Evolutionary conservation across 2,329 filamentous ascomycete species (phyloP).

Genomic region (Trematosphaeria pertusa): DNA sequence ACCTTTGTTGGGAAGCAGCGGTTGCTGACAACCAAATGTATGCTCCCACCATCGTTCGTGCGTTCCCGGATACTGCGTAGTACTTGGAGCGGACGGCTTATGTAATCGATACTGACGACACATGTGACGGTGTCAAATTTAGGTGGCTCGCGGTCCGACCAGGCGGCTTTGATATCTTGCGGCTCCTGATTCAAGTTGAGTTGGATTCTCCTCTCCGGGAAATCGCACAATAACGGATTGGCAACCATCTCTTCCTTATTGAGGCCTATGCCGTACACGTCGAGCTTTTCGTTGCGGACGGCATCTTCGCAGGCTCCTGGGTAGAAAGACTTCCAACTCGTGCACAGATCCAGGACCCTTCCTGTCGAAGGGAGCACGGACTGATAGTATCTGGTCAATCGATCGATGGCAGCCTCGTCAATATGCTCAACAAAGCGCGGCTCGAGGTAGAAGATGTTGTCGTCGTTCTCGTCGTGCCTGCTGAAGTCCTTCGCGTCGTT

Average conservation of each 20-base stretch:
- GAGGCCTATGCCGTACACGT: constrained; percentile 58
- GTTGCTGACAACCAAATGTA: constrained; percentile 61
- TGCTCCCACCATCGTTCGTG: constrained; percentile 51
- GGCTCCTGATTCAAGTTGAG: constrained; percentile 53
- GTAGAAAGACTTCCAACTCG: constrained; percentile 59
- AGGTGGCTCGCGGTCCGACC: constrained; percentile 7
- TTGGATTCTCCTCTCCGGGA: constrained; percentile 37
- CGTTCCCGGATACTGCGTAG: constrained; percentile 50
- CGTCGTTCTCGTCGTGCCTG: constrained; percentile 45
- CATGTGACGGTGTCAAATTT: constrained; percentile 57
- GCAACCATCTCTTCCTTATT: constrained; percentile 54
- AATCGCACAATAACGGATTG: constrained; percentile 45
- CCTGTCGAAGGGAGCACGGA: constrained; percentile 50
- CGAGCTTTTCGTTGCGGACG: constrained; percentile 38
- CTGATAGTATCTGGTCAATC: constrained; percentile 56
- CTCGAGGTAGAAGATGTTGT: constrained; percentile 48
- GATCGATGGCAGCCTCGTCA: constrained; percentile 57
- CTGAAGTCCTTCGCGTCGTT: constrained; percentile 45
- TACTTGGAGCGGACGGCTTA: constrained; percentile 55
- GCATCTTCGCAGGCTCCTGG: constrained; percentile 43
- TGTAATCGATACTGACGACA: constrained; percentile 61
- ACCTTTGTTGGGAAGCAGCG: constrained; percentile 63
- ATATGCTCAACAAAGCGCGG: constrained; percentile 63
- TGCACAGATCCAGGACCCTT: constrained; percentile 58
- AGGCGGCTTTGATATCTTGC: constrained; percentile 35